Percentiles rank a stretch among this genome's conserved stretches.
Evolutionary conservation across 495 filamentous ascomycete species (phyloP).

Genomic region (Annulohypoxylon maeteangense): DNA sequence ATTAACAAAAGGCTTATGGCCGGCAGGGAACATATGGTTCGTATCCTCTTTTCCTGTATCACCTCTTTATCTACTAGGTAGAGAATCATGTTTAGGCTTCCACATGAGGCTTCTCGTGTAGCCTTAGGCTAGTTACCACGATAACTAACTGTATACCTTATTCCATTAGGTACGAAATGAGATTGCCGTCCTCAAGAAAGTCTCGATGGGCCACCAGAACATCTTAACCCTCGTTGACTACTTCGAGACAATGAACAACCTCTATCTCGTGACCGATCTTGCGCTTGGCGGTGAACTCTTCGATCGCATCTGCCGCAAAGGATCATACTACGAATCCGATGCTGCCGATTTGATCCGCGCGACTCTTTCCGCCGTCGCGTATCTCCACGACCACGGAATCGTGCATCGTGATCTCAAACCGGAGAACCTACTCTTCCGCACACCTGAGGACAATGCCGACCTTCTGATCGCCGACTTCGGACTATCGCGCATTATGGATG

Average conservation of each 20-base stretch:
- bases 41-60: conserved; percentile 23
- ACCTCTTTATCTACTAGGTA: neutral
- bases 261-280: conserved; percentile 97
- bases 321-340: conserved; percentile 97
- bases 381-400: conserved; percentile 97
- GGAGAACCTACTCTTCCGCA: conserved; percentile 82
- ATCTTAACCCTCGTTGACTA: conserved; percentile 98
- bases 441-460: conserved; percentile 83
- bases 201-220: conserved; percentile 98
- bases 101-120: conserved; percentile 6
- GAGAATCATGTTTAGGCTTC: neutral
- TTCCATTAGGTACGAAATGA: conserved; percentile 86
- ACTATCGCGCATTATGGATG: conserved; percentile 95
- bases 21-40: conserved; percentile 96
- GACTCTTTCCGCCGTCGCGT: conserved; percentile 95
- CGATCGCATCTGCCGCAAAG: conserved; percentile 97
- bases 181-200: conserved; percentile 94
- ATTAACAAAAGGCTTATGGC: conserved; percentile 99
- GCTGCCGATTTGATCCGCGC: conserved; percentile 95
- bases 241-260: conserved; percentile 99
- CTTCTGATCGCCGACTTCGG: conserved; percentile 98
- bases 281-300: conserved; percentile 97
- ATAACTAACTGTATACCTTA: conserved; percentile 24
- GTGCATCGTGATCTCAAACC: conserved; percentile 87
- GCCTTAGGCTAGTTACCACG: too few species aligned